Evolutionary conservation across 2,329 filamentous ascomycete genomes (phyloP).

Genomic region (Ambrosiella beaveri): DNA sequence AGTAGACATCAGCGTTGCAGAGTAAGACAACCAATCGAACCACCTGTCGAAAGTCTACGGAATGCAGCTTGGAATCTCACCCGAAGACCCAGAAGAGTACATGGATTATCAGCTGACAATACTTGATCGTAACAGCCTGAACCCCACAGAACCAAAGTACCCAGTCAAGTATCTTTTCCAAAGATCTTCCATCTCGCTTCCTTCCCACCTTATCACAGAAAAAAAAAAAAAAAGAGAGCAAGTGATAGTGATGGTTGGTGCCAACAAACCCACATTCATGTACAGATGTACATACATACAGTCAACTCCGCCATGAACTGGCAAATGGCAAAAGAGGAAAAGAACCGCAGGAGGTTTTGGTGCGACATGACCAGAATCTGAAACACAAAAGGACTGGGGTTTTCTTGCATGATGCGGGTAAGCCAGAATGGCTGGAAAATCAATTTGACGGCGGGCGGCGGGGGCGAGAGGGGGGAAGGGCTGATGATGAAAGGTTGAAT

Average conservation of each 20-base stretch:
- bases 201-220: neutral
- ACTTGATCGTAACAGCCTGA: neutral
- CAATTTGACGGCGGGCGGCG: neutral
- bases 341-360: slow-evolving; percentile 3
- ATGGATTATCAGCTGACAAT: neutral
- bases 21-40: neutral
- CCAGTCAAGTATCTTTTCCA: neutral
- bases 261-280: neutral
- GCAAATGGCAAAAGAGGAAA: neutral
- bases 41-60: neutral
- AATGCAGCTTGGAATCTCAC: neutral
- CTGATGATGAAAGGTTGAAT: neutral
- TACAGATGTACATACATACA: neutral
- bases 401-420: neutral
- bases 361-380: slow-evolving; percentile 6
- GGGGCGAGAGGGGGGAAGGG: neutral
- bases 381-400: slow-evolving; percentile 1
- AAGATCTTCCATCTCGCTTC: neutral
- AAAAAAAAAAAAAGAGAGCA: neutral
- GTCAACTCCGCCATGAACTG: neutral
- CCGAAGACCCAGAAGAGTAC: neutral
- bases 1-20: neutral
- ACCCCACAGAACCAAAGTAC: neutral
- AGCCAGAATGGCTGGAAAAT: neutral
- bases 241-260: too few species aligned